These are phyloP conservation scores for Alloteropsis angusta DNA, from an alignment of 202 grass and related monocot genomes.

Conservation along the genomic window DNA sequence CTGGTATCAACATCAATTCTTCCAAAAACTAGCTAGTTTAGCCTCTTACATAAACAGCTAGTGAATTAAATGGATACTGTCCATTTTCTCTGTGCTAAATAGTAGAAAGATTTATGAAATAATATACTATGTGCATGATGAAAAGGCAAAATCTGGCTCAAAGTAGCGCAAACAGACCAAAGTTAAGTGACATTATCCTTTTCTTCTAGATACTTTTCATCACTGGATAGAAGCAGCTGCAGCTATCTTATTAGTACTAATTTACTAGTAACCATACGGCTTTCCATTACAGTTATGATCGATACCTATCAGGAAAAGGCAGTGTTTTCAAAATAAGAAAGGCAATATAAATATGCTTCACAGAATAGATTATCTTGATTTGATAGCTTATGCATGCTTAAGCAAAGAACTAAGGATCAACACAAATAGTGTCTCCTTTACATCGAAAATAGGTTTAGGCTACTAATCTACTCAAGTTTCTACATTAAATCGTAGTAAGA, in stretches of 20 bases:
- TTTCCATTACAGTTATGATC: neutral
- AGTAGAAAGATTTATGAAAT: neutral
- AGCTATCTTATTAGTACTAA: neutral
- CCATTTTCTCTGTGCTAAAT: neutral
- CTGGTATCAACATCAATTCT: neutral
- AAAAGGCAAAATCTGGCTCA: neutral
- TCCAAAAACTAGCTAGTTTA: neutral
- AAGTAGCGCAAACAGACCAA: neutral
- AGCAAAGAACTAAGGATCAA: neutral
- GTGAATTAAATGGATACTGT: neutral
- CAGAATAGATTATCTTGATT: neutral
- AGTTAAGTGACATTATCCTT: neutral
- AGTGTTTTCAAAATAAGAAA: neutral
- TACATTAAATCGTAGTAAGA: neutral
- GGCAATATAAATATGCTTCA: neutral
- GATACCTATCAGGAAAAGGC: neutral
- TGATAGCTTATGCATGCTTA: neutral
- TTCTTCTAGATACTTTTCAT: neutral
- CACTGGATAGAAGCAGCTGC: neutral
- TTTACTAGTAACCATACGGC: neutral
- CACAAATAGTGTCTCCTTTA: neutral
- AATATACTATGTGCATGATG: neutral
- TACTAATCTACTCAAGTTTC: neutral
- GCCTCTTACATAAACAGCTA: neutral
- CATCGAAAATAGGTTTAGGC: neutral